A percentile compares a stretch with the other conserved stretches of the same genome.
Evolutionary conservation across 257 asterid genomes (phyloP).

Genomic region (Asclepias syriaca): DNA sequence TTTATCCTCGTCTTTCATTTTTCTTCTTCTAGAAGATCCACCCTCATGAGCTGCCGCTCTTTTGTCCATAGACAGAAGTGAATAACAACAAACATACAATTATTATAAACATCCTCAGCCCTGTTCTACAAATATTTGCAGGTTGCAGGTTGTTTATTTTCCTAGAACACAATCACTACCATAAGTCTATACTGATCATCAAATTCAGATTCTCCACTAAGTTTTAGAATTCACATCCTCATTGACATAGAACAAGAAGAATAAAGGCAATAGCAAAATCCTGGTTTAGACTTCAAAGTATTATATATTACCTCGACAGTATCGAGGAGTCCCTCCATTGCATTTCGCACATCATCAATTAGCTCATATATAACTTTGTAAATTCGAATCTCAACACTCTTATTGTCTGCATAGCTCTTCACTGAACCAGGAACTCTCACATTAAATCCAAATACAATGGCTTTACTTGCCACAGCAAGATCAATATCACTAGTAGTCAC

Average conservation of each 20-base stretch:
- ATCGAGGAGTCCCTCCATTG: slow-evolving; percentile 97
- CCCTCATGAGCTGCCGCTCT: neutral
- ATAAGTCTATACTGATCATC: neutral
- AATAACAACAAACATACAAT: neutral
- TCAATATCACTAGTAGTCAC: slow-evolving; percentile 83
- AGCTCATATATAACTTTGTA: slow-evolving; percentile 90
- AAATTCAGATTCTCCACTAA: neutral
- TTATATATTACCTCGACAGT: slow-evolving; percentile 63
- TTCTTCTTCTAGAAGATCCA: neutral
- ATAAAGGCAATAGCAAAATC: neutral
- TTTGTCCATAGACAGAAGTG: neutral
- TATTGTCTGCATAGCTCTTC: slow-evolving; percentile 70
- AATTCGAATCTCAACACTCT: slow-evolving; percentile 69
- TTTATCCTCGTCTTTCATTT: neutral
- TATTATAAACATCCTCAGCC: neutral
- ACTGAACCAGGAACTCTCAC: slow-evolving; percentile 78
- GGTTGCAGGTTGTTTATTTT: neutral
- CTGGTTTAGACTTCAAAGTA: neutral
- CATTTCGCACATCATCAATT: slow-evolving; percentile 83
- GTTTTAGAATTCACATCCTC: neutral
- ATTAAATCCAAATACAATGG: slow-evolving; percentile 82
- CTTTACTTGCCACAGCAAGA: slow-evolving; percentile 92
- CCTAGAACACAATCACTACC: neutral
- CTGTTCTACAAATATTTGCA: no score
- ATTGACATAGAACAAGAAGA: slow-evolving; percentile 2